These are phyloP conservation scores for Heritiera fomes DNA, from an alignment of 345 rosid species.

Conservation along the genomic window DNA sequence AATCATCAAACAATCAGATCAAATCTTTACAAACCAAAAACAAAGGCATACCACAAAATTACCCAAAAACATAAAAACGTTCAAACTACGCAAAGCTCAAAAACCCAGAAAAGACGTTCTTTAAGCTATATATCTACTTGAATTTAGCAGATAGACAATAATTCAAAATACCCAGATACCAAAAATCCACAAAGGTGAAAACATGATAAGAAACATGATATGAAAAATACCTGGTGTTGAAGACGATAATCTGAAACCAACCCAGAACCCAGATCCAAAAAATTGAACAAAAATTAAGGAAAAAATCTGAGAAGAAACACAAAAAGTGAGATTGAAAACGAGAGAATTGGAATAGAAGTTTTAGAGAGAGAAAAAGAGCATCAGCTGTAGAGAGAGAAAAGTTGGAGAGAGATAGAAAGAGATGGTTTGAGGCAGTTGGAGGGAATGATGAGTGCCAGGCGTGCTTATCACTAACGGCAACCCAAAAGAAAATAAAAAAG, in stretches of 20 bases:
- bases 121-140: background rate
- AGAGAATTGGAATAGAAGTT: conserved; percentile 30
- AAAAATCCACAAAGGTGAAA: conserved; percentile 7
- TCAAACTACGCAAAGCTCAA: conserved; percentile 9
- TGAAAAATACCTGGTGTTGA: conserved; percentile 37
- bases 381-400: conserved; percentile 35
- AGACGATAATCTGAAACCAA: conserved; percentile 23
- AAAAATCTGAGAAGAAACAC: conserved; percentile 10
- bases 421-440: conserved; percentile 42
- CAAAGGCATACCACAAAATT: conserved; percentile 6
- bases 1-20: conserved; percentile 37
- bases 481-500: conserved; percentile 6
- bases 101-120: conserved; percentile 11
- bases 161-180: conserved; percentile 22
- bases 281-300: conserved; percentile 15
- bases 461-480: conserved; percentile 95
- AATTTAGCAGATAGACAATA: conserved; percentile 20
- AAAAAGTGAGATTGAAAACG: conserved; percentile 27
- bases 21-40: conserved; percentile 18
- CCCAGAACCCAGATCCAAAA: conserved; percentile 62
- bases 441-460: conserved; percentile 94
- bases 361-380: conserved; percentile 30
- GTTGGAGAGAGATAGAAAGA: conserved; percentile 32
- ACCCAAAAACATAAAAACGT: background rate
- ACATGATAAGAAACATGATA: background rate